These are phyloP conservation scores for Apophysomyces trapeziformis DNA, from an alignment of 371 early-diverging fungal species.

Conservation along the genomic window DNA sequence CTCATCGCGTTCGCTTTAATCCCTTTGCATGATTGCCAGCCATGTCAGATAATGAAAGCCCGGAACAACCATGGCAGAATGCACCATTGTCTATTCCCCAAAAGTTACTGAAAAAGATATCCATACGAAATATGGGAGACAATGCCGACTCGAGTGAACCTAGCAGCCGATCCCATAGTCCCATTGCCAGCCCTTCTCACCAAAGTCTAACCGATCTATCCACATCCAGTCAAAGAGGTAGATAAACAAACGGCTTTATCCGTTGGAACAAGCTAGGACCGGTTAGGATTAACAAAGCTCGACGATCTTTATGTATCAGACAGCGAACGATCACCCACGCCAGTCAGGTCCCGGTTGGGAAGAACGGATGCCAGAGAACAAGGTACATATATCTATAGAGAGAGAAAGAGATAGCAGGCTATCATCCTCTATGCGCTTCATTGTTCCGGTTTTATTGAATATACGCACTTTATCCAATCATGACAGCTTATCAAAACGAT, in stretches of 20 bases:
- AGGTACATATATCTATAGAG: conserved; percentile 9
- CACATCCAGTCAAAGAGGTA: conserved; percentile 1
- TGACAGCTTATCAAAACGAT: conserved; percentile 51
- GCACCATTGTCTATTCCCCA: conserved; percentile 31
- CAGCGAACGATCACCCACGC: neutral
- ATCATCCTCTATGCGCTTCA: neutral
- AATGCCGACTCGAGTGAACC: conserved; percentile 12
- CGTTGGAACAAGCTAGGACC: neutral
- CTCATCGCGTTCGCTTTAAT: neutral
- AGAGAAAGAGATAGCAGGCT: no score
- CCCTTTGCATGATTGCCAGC: neutral
- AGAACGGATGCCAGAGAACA: conserved; percentile 20
- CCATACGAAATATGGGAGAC: conserved; percentile 22
- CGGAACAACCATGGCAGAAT: conserved; percentile 10
- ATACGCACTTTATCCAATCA: neutral
- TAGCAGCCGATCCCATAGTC: conserved; percentile 5
- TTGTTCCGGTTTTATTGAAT: neutral
- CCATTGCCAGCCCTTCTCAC: conserved; percentile 8
- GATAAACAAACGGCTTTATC: neutral
- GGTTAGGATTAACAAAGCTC: neutral
- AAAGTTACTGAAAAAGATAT: conserved; percentile 36
- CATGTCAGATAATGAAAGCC: conserved; percentile 24
- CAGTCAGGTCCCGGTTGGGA: conserved; percentile 13
- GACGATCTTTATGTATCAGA: conserved; percentile 7
- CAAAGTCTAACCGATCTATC: conserved; percentile 19